These are phyloP conservation scores for Sanghuangporus weigelae DNA, from an alignment of 1,284 basidiomycete genomes.

Conservation along the genomic window DNA sequence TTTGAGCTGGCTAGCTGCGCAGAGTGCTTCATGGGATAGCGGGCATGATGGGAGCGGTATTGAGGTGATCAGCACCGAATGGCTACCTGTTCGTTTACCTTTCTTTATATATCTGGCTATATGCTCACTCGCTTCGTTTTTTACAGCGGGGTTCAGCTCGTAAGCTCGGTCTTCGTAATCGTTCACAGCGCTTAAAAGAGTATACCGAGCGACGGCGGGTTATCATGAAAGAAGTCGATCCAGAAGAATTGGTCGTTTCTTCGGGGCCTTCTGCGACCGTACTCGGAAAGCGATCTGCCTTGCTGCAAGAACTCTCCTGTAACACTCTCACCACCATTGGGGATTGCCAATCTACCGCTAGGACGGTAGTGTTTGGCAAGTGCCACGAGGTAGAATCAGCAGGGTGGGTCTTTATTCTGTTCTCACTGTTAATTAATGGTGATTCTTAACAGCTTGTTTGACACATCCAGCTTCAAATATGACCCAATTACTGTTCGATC, in stretches of 20 bases:
- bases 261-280: not conserved
- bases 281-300: slow-evolving; percentile 3
- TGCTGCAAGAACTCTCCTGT: slow-evolving; percentile 3
- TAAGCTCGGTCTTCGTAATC: slow-evolving; percentile 51
- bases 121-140: slow-evolving; percentile 9
- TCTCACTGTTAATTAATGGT: slow-evolving; percentile 7
- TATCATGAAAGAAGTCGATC: slow-evolving; percentile 37
- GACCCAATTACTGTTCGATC: slow-evolving; percentile 41
- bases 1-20: slow-evolving; percentile 41
- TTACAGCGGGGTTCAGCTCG: slow-evolving; percentile 43
- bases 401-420: slow-evolving; percentile 20
- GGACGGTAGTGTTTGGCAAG: slow-evolving; percentile 28
- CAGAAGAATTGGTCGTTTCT: not conserved
- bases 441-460: not conserved
- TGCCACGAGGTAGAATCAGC: slow-evolving; percentile 19
- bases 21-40: slow-evolving; percentile 67
- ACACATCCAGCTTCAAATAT: slow-evolving; percentile 49
- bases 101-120: not conserved
- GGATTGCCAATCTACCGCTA: slow-evolving; percentile 31
- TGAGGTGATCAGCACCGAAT: slow-evolving; percentile 57
- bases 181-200: slow-evolving; percentile 58
- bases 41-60: slow-evolving; percentile 72
- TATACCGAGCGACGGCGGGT: slow-evolving; percentile 54
- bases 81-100: slow-evolving; percentile 48
- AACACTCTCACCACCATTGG: slow-evolving; percentile 30